Conservation (phyloP, 305 asterid species). For the Fraxinus velutina region DNA sequence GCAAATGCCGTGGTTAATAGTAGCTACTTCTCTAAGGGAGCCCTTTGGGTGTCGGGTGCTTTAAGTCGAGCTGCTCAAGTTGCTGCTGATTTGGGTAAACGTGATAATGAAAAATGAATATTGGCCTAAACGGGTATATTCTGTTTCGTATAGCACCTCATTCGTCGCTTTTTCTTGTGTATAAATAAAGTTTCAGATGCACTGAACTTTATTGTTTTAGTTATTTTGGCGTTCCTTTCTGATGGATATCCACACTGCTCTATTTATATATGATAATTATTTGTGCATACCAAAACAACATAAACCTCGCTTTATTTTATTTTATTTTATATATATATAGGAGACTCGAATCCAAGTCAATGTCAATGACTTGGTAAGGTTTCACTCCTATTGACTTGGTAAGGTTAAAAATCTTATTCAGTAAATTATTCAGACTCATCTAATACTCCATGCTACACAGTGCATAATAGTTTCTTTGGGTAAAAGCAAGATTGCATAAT, state of each 20-base stretch:
- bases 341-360: neutral
- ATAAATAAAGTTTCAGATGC: neutral
- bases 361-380: neutral
- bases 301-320: no score
- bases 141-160: neutral
- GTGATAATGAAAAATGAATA: constrained; percentile 29
- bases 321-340: no score
- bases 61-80: constrained; percentile 44
- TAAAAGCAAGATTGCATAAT: neutral
- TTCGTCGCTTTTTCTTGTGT: neutral
- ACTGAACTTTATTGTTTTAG: neutral
- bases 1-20: constrained; percentile 68
- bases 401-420: neutral
- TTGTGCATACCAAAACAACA: neutral
- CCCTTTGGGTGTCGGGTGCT: constrained; percentile 85
- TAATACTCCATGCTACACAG: neutral
- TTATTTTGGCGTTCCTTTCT: neutral
- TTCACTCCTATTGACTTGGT: neutral
- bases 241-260: neutral
- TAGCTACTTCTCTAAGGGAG: constrained; percentile 73
- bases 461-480: neutral
- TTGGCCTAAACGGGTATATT: neutral
- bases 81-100: neutral
- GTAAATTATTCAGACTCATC: neutral
- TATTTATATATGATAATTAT: neutral